Evolutionary conservation across 495 filamentous ascomycete species (phyloP), one percentile per base, ranked within the genome.

Genomic region (Neurospora terricola): DNA sequence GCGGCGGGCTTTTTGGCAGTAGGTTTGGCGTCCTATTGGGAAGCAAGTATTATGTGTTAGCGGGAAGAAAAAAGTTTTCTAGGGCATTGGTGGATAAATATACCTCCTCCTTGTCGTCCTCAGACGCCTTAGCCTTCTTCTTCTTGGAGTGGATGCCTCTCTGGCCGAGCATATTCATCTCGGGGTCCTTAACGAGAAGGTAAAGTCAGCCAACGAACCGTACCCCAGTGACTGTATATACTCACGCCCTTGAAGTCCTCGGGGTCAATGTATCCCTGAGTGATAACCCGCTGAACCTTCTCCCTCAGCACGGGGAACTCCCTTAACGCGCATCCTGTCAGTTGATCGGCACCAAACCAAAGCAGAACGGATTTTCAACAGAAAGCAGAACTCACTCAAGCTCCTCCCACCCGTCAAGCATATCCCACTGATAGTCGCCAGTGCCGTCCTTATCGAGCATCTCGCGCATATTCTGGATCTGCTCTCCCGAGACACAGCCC

Each of bases 171-270:
- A 86, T 83, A 77, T 93, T 94, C 78, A 87, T 83, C 75, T 91
- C 90, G 5, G 85, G 78, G 75, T 94, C 91, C 91, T 93, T 75
- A 39, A 38, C 69, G 23, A 18, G 7, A 66, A 66, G 14, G 27
- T 34, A 37, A 62, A 66, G 69, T 80, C 48, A 81, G 75, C 77
- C 16, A 73, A 70, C 48, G 54, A 54, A 45, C 21, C 27, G 27
- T 12, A 38, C 38, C 48, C n/a, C 21, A 23, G 36, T 37, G 40
- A 38, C 23, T 62, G 9, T 30, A 72, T 68, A 21, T 69, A 79
- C 90, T 83, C 85, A 95, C 92, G 0, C 92, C 91, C 6, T 87
- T 90, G 90, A 92, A 96, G 70, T 94, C 93, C 40, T 90, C 90
- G 70, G 92, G 87, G 73, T 89, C 88, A 72, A 96, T 89, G 76